Percentiles rank a stretch among this genome's conserved stretches.
Conservation (phyloP, 2,329 filamentous ascomycete species). For the Penicillium sclerotigenum region DNA sequence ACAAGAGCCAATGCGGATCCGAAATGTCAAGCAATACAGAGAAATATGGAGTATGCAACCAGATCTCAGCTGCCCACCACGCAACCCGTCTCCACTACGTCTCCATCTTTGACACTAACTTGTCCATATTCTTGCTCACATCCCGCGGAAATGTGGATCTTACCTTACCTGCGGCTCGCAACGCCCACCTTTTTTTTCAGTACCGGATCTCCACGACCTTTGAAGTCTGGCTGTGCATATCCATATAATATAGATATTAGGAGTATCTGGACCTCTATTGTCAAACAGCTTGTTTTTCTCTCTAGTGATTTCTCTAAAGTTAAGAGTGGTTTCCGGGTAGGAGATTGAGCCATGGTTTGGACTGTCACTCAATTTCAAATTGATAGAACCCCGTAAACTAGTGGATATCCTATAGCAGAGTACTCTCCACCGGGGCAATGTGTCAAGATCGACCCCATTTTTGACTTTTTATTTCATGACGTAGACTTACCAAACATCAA, state of each 20-base stretch:
- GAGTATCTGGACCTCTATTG: neutral
- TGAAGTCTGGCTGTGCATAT: neutral
- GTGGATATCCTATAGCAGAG: neutral
- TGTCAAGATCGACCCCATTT: conserved; percentile 10
- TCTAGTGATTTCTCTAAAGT: neutral
- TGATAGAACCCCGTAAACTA: conserved; percentile 16
- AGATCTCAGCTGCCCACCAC: conserved; percentile 5
- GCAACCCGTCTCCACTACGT: conserved; percentile 1
- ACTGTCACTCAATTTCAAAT: neutral
- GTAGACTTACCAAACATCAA: neutral
- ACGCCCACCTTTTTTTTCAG: conserved; percentile 7
- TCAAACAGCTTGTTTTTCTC: neutral
- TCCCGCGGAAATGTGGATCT: conserved; percentile 21
- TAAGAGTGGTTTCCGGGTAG: neutral
- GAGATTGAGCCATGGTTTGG: neutral
- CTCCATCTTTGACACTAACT: neutral
- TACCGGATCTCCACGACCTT: neutral
- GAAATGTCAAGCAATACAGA: neutral
- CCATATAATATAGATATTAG: neutral
- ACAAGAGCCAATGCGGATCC: neutral
- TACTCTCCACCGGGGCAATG: neutral
- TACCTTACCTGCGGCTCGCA: conserved; percentile 10
- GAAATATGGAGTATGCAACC: neutral
- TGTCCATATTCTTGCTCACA: conserved; percentile 19
- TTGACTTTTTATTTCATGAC: conserved; percentile 13